These are phyloP conservation scores for Chionographis japonica DNA, from an alignment of 106 monocot genomes.

Conservation along the genomic window DNA sequence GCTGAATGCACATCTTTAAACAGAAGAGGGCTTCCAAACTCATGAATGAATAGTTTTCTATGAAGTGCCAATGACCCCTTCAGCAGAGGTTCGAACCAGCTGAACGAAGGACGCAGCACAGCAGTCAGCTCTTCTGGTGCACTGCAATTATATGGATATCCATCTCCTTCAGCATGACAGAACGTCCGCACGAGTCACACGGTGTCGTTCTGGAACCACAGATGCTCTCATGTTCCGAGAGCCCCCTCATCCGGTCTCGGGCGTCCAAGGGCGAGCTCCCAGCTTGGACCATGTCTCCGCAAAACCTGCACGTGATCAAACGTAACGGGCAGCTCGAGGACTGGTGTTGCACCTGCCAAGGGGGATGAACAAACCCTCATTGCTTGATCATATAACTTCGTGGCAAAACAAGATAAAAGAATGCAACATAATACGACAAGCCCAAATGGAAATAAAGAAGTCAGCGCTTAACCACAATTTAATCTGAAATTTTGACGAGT, in stretches of 20 bases:
- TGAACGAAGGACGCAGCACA: background rate
- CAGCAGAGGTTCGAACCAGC: too few species aligned
- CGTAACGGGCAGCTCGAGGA: constrained; percentile 60
- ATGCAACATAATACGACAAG: too few species aligned
- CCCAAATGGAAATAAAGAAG: too few species aligned
- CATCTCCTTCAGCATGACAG: constrained; percentile 97
- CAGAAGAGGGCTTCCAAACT: too few species aligned
- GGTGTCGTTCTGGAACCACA: constrained; percentile 95
- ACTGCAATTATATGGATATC: constrained; percentile 85
- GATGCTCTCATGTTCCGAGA: constrained; percentile 80
- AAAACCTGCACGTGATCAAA: constrained; percentile 80
- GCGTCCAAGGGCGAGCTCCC: constrained; percentile 53
- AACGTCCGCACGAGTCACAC: constrained; percentile 83
- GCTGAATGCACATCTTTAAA: too few species aligned
- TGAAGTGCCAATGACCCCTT: too few species aligned
- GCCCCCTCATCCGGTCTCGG: constrained; percentile 67
- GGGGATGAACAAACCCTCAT: background rate
- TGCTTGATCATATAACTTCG: too few species aligned
- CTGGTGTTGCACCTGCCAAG: constrained; percentile 69
- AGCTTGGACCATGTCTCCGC: constrained; percentile 87
- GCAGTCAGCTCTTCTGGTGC: constrained; percentile 65
- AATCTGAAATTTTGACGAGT: too few species aligned
- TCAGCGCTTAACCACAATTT: too few species aligned
- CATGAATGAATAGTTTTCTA: too few species aligned
- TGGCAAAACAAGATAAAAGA: too few species aligned